Conservation (phyloP, 768 basidiomycete species). For the Tylopilus felleus region DNA sequence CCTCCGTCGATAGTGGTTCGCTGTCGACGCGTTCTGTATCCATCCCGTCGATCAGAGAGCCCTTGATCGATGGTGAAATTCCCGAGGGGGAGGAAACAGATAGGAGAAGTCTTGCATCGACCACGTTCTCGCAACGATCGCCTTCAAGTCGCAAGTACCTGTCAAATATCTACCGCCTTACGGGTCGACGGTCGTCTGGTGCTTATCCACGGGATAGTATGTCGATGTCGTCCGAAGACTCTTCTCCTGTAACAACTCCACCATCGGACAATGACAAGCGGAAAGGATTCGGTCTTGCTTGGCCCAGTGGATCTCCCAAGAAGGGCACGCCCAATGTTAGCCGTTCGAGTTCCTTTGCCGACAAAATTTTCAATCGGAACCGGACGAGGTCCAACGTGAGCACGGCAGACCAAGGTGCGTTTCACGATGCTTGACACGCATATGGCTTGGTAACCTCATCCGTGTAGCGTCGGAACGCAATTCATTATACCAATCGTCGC, state of each 20-base stretch:
- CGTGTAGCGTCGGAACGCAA: slow-evolving; percentile 19
- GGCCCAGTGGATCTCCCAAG: slow-evolving; percentile 52
- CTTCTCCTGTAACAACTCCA: slow-evolving; percentile 56
- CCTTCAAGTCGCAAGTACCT: slow-evolving; percentile 46
- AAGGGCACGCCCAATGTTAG: slow-evolving; percentile 40
- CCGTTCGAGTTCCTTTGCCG: slow-evolving; percentile 59
- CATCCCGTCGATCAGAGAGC: slow-evolving; percentile 30
- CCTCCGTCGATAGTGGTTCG: slow-evolving; percentile 22
- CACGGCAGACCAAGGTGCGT: slow-evolving; percentile 43
- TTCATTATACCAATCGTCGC: slow-evolving; percentile 28
- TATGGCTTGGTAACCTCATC: not conserved
- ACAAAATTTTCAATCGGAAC: slow-evolving; percentile 52
- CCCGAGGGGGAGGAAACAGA: slow-evolving; percentile 28
- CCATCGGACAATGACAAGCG: slow-evolving; percentile 44
- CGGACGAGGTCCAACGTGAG: slow-evolving; percentile 55
- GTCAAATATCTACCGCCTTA: slow-evolving; percentile 45
- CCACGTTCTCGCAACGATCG: slow-evolving; percentile 50
- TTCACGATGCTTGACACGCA: not conserved
- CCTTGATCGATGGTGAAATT: slow-evolving; percentile 21
- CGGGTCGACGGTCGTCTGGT: slow-evolving; percentile 37
- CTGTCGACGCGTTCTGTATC: slow-evolving; percentile 28
- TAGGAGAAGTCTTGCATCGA: slow-evolving; percentile 31
- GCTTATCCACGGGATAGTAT: slow-evolving; percentile 55
- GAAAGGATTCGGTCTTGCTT: slow-evolving; percentile 36
- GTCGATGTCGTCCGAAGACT: slow-evolving; percentile 69